phyloP scores from a whole-genome alignment of 2,329 filamentous ascomycete genomes.

The Thielaviopsis musarum region DNA sequence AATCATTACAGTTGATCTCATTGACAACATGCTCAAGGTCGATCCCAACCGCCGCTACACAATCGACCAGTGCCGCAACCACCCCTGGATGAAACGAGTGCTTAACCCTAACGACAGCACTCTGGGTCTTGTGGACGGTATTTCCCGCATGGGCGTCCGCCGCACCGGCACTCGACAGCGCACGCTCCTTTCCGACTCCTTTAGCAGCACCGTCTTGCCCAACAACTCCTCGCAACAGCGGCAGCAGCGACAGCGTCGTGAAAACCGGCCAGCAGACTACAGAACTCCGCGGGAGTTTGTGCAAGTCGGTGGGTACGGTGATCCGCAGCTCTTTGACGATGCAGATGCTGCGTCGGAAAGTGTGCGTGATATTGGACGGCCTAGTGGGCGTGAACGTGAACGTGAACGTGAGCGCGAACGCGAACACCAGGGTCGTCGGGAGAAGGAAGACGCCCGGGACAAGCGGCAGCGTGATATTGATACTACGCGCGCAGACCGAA shows the following conservation, averaged over 20 bases:
- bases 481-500: neutral
- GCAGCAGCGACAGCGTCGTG: conserved; percentile 26
- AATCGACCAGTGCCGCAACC: conserved; percentile 76
- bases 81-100: conserved; percentile 66
- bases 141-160: conserved; percentile 67
- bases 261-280: conserved; percentile 49
- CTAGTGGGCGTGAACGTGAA: neutral
- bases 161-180: conserved; percentile 70
- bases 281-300: conserved; percentile 63
- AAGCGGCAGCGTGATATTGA: neutral
- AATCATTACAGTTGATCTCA: conserved; percentile 51
- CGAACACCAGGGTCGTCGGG: neutral
- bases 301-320: conserved; percentile 70
- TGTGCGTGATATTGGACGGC: conserved; percentile 16
- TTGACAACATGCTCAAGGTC: conserved; percentile 87
- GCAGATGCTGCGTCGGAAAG: conserved; percentile 19
- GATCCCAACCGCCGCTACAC: conserved; percentile 70
- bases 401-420: neutral
- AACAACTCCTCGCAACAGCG: conserved; percentile 3
- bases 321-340: conserved; percentile 58
- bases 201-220: neutral
- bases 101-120: conserved; percentile 67
- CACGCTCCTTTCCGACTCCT: conserved; percentile 35
- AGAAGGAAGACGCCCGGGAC: neutral
- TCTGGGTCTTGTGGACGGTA: conserved; percentile 75